Evolutionary conservation across 2,329 filamentous ascomycete species (phyloP).

Genomic region (Venturia effusa): DNA sequence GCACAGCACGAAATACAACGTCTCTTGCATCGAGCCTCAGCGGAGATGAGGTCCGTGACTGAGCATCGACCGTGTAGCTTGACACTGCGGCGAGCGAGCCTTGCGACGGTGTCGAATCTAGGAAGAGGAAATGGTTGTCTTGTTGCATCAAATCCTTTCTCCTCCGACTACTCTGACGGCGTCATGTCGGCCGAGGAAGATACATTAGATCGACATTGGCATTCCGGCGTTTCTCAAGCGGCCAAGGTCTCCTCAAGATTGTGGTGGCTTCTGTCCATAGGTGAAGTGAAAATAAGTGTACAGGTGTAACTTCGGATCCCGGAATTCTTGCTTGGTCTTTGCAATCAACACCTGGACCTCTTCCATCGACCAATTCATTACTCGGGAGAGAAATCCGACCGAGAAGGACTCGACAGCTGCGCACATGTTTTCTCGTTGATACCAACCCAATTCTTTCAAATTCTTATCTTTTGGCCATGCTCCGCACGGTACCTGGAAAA

Average conservation of each 20-base stretch:
- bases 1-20: no score
- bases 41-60: no score
- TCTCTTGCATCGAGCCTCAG: no score
- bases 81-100: background rate
- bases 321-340: background rate
- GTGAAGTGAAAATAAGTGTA: background rate
- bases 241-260: background rate
- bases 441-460: slow-evolving; percentile 24
- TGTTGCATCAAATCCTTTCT: background rate
- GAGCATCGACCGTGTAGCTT: background rate
- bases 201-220: no score
- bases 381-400: background rate
- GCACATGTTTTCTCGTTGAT: slow-evolving; percentile 3
- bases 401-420: background rate
- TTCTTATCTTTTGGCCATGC: slow-evolving; percentile 23
- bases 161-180: background rate
- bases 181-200: background rate
- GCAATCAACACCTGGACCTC: slow-evolving; percentile 9
- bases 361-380: slow-evolving; percentile 1
- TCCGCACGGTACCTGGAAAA: slow-evolving; percentile 24
- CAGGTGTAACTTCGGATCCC: slow-evolving; percentile 6
- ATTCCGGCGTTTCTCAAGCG: no score
- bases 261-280: slow-evolving; percentile 9
- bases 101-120: background rate
- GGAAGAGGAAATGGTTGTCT: background rate